Evolutionary conservation across 2,329 filamentous ascomycete species (phyloP).

Genomic region (Mycosphaerelloides madeirae): DNA sequence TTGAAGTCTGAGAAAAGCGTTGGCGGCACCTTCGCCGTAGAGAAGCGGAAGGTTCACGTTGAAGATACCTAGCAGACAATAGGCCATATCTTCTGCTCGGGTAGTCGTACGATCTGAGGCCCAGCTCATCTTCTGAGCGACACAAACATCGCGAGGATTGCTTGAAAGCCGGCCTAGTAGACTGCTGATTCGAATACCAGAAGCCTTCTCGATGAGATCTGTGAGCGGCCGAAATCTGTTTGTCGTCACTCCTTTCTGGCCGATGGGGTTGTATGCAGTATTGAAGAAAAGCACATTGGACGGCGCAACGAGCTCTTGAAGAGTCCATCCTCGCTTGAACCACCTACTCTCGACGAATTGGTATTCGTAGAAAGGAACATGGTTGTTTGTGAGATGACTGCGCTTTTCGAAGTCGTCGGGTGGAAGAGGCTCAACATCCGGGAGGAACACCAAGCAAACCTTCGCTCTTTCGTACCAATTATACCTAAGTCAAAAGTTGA

Average conservation of each 20-base stretch:
- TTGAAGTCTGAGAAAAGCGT: conserved; percentile 13
- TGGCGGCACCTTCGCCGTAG: conserved; percentile 13
- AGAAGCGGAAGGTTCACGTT: conserved; percentile 36
- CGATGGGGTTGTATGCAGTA: background rate
- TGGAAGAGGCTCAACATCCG: conserved; percentile 4
- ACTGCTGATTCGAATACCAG: no score
- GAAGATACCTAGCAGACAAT: conserved; percentile 45
- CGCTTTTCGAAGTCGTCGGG: no score
- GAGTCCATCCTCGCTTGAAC: conserved; percentile 18
- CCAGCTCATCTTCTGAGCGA: conserved; percentile 21
- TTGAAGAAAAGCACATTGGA: background rate
- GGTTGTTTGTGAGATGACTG: no score
- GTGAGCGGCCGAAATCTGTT: no score
- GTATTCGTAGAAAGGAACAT: no score
- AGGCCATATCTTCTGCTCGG: conserved; percentile 41
- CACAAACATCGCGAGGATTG: background rate
- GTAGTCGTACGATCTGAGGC: conserved; percentile 12
- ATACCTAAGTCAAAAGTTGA: conserved; percentile 6
- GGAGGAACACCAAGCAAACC: conserved; percentile 19
- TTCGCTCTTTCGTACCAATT: conserved; percentile 16
- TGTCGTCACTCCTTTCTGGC: background rate
- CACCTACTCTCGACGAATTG: background rate
- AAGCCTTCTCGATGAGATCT: no score
- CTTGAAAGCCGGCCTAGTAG: no score
- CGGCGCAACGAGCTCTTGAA: conserved; percentile 15